phyloP scores from a whole-genome alignment of 768 basidiomycete species.

The Polyporus arcularius region DNA sequence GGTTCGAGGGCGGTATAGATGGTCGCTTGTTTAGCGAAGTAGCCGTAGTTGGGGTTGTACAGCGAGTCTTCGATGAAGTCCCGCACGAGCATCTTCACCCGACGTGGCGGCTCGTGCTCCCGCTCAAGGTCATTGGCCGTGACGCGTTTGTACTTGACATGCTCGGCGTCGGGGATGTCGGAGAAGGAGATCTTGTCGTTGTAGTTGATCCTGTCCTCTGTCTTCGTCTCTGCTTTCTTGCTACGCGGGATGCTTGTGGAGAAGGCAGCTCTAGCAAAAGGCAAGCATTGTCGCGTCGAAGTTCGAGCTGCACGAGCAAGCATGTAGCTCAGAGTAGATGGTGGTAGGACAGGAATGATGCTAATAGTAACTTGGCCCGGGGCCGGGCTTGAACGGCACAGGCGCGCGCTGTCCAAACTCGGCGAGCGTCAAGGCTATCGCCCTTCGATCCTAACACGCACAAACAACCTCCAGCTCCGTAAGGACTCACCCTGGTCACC shows the following conservation, averaged over 20 bases:
- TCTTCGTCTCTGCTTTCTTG: conserved; percentile 15
- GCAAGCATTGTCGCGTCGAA: neutral
- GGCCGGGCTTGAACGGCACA: neutral
- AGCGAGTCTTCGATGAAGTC: conserved; percentile 97
- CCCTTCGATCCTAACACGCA: conserved; percentile 10
- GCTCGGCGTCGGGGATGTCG: conserved; percentile 43
- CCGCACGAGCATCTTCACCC: conserved; percentile 91
- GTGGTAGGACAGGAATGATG: neutral
- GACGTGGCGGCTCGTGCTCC: conserved; percentile 60
- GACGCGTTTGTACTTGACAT: conserved; percentile 55
- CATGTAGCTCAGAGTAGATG: conserved; percentile 8
- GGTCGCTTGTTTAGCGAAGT: conserved; percentile 90
- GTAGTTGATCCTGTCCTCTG: conserved; percentile 77
- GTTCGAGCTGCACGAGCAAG: conserved; percentile 6
- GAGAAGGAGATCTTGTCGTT: conserved; percentile 62
- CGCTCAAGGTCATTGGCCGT: conserved; percentile 70
- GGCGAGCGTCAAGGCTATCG: conserved; percentile 11
- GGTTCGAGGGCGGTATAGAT: conserved; percentile 74
- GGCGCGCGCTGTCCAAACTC: neutral
- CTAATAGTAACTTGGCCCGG: no score
- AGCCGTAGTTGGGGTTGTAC: conserved; percentile 97
- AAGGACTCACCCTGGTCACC: no score
- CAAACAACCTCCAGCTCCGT: conserved; percentile 12
- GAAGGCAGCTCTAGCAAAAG: neutral
- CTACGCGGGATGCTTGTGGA: neutral